These are phyloP conservation scores for Ettlia oleoabundans DNA, from an alignment of 139 green algal genomes.

Conservation along the genomic window DNA sequence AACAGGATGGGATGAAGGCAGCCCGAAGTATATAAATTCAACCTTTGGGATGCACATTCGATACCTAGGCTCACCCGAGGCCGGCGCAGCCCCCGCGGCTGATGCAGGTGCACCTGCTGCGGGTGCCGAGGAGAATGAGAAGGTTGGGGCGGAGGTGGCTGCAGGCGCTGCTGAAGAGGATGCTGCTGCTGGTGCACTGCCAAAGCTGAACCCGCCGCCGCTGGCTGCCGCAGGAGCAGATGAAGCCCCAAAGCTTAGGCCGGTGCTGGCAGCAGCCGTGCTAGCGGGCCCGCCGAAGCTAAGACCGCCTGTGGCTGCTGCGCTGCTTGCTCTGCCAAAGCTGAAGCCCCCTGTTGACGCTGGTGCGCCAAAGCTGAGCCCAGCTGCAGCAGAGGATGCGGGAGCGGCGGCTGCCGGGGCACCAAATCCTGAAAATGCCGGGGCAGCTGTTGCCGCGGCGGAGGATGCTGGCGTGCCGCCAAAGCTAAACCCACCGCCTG, in stretches of 20 bases:
- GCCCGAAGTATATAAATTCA: background rate
- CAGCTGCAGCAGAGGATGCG: background rate
- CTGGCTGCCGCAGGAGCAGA: background rate
- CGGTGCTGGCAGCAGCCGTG: conserved; percentile 15
- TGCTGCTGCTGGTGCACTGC: conserved; percentile 3
- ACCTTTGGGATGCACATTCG: background rate
- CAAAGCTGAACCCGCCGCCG: conserved; percentile 31
- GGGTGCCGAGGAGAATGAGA: conserved; percentile 17
- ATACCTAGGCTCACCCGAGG: background rate
- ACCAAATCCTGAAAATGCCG: background rate
- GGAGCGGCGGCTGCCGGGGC: background rate
- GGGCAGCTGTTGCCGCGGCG: background rate
- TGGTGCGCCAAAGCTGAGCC: conserved; percentile 14
- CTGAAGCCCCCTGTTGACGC: background rate
- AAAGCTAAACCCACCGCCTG: conserved; percentile 26
- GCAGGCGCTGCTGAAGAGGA: background rate
- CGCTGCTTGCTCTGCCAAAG: background rate
- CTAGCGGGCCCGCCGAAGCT: conserved; percentile 22
- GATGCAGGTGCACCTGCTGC: conserved; percentile 15
- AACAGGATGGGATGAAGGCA: no score
- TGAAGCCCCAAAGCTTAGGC: conserved; percentile 10
- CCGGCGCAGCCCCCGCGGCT: background rate
- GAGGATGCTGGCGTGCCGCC: conserved; percentile 16
- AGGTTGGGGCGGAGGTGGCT: background rate
- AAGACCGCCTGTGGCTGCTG: conserved; percentile 12